Conservation (phyloP, 352 stramenopile species). For the Phytophthora lateralis region DNA sequence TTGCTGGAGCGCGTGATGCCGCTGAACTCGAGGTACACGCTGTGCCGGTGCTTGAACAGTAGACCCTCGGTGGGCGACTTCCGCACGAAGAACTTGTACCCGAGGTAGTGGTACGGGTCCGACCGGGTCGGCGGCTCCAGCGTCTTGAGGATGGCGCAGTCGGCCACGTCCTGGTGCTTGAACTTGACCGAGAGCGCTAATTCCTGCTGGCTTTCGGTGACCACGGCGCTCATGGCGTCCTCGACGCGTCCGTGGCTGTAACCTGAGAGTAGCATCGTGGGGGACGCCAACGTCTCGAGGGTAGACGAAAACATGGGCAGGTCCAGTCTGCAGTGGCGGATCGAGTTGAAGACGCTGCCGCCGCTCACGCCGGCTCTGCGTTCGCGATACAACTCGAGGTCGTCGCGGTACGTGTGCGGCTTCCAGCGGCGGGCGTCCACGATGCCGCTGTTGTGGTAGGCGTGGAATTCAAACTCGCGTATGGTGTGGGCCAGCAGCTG, state of each 20-base stretch:
- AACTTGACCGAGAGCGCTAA: slow-evolving; percentile 60
- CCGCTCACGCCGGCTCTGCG: slow-evolving; percentile 35
- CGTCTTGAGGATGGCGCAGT: slow-evolving; percentile 64
- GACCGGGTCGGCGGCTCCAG: slow-evolving; percentile 51
- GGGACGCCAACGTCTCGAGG: slow-evolving; percentile 31
- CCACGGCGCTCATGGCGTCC: slow-evolving; percentile 56
- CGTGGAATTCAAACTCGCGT: slow-evolving; percentile 52
- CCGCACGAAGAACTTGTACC: slow-evolving; percentile 72
- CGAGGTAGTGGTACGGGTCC: slow-evolving; percentile 63
- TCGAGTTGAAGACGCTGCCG: slow-evolving; percentile 27
- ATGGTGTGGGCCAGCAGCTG: slow-evolving; percentile 48
- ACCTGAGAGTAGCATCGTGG: slow-evolving; percentile 55
- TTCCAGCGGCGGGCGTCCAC: slow-evolving; percentile 54
- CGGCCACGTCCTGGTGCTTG: slow-evolving; percentile 64
- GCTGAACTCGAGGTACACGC: slow-evolving; percentile 61
- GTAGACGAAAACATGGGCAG: slow-evolving; percentile 38
- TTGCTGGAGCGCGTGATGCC: slow-evolving; percentile 46
- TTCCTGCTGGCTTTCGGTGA: slow-evolving; percentile 62
- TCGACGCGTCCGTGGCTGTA: slow-evolving; percentile 53
- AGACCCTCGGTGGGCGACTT: slow-evolving; percentile 49
- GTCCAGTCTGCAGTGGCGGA: slow-evolving; percentile 38
- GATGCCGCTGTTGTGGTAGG: slow-evolving; percentile 36
- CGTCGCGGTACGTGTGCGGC: slow-evolving; percentile 41
- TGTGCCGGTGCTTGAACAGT: slow-evolving; percentile 61
- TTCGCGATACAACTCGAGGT: slow-evolving; percentile 53